phyloP scores from a whole-genome alignment of 2,329 filamentous ascomycete species.

The Dothistroma pini region DNA sequence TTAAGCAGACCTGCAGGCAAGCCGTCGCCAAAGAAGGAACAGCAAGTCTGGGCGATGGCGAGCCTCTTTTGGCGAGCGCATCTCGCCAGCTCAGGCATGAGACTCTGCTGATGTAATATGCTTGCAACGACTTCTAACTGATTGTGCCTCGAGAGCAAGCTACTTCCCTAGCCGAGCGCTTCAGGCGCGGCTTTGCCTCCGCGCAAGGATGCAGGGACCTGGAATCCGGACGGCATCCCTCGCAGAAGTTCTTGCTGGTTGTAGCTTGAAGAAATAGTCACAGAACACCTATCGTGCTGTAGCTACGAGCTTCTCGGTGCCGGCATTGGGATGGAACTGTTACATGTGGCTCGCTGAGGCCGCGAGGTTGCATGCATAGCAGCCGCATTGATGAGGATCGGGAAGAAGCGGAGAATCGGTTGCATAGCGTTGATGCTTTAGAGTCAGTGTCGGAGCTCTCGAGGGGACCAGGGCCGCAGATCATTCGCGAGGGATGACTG shows the following conservation, averaged over 20 bases:
- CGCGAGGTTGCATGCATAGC: conserved; percentile 7
- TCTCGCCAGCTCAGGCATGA: conserved; percentile 22
- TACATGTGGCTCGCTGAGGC: conserved; percentile 12
- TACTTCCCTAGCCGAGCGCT: background rate
- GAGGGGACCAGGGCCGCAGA: background rate
- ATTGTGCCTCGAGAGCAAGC: conserved; percentile 6
- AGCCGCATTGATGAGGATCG: conserved; percentile 8
- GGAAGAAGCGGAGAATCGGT: background rate
- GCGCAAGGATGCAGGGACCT: background rate
- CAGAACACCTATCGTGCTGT: conserved; percentile 12
- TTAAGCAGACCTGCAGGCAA: conserved; percentile 18
- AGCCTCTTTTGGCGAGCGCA: conserved; percentile 11
- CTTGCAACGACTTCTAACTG: conserved; percentile 23
- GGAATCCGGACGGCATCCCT: background rate
- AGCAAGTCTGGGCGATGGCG: background rate
- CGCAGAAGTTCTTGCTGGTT: conserved; percentile 1
- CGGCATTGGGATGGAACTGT: conserved; percentile 12
- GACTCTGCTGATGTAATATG: conserved; percentile 20
- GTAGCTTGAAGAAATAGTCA: conserved; percentile 6
- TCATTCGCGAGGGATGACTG: background rate
- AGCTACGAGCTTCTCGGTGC: conserved; percentile 8
- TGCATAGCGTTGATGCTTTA: background rate
- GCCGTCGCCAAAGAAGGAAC: conserved; percentile 1
- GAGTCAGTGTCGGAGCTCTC: background rate
- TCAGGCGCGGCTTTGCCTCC: background rate